phyloP scores from a whole-genome alignment of 345 rosid species.

The Syzygium jambos region DNA sequence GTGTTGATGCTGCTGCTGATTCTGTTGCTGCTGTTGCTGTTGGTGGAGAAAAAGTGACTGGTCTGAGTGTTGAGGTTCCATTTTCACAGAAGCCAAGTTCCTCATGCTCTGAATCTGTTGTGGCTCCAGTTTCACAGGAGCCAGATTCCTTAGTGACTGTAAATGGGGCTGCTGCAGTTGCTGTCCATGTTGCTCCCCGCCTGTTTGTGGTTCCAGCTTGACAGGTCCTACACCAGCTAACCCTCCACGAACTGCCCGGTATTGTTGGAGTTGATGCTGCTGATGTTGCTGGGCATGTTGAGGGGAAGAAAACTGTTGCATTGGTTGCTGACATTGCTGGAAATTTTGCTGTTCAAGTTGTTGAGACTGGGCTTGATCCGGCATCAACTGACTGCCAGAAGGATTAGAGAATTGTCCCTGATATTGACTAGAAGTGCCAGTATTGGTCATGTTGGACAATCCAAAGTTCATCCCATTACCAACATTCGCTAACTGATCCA shows the following conservation, averaged over 20 bases:
- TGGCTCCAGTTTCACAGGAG: slow-evolving; percentile 26
- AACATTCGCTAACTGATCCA: slow-evolving; percentile 56
- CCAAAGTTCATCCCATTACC: slow-evolving; percentile 60
- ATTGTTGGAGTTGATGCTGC: slow-evolving; percentile 14
- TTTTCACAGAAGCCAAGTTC: slow-evolving; percentile 21
- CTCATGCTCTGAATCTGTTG: slow-evolving; percentile 24
- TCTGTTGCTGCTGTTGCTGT: slow-evolving; percentile 52
- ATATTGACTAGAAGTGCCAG: slow-evolving; percentile 59
- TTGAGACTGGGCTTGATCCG: slow-evolving; percentile 69
- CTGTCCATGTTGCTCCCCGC: slow-evolving; percentile 22
- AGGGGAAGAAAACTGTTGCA: slow-evolving; percentile 55
- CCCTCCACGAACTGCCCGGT: slow-evolving; percentile 25
- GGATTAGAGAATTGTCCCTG: slow-evolving; percentile 67
- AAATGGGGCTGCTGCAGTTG: slow-evolving; percentile 40
- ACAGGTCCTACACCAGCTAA: slow-evolving; percentile 22
- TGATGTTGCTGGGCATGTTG: slow-evolving; percentile 40
- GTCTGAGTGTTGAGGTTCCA: slow-evolving; percentile 48
- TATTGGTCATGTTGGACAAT: slow-evolving; percentile 49
- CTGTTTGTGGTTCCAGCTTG: slow-evolving; percentile 31
- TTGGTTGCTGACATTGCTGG: slow-evolving; percentile 65
- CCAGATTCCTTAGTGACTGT: slow-evolving; percentile 15
- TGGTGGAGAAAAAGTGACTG: slow-evolving; percentile 77
- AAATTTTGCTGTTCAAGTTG: slow-evolving; percentile 56
- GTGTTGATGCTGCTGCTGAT: slow-evolving; percentile 19
- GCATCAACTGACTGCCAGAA: slow-evolving; percentile 51